A percentile compares a stretch with the other conserved stretches of the same genome.
These are phyloP conservation scores for Penicillium freii DNA, from an alignment of 2,329 filamentous ascomycete genomes.

Conservation along the genomic window DNA sequence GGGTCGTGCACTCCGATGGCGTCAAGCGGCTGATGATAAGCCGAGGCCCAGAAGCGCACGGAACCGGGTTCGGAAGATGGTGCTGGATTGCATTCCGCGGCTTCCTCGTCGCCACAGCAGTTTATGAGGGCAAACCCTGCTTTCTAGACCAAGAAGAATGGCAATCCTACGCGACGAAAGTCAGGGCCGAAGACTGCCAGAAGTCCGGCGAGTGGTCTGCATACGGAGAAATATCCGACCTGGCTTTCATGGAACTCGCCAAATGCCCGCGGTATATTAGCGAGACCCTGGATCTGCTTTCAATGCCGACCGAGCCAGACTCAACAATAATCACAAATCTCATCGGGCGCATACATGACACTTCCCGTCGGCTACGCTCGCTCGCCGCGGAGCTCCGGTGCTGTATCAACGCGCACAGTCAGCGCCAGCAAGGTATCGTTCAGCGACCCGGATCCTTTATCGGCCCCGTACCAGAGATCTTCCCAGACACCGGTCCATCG, in stretches of 20 bases:
- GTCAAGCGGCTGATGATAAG: slow-evolving; percentile 37
- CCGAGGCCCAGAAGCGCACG: slow-evolving; percentile 32
- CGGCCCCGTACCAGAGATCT: slow-evolving; percentile 25
- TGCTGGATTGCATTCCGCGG: slow-evolving; percentile 40
- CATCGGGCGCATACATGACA: slow-evolving; percentile 18
- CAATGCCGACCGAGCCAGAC: not conserved
- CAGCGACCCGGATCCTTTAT: slow-evolving; percentile 23
- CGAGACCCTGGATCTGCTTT: slow-evolving; percentile 20
- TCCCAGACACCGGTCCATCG: slow-evolving; percentile 26
- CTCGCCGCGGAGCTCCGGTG: slow-evolving; percentile 16
- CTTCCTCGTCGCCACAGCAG: slow-evolving; percentile 37
- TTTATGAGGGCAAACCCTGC: slow-evolving; percentile 34
- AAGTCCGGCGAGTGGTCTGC: slow-evolving; percentile 27
- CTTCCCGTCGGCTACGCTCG: slow-evolving; percentile 10
- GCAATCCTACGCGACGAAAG: slow-evolving; percentile 26
- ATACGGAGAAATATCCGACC: slow-evolving; percentile 24
- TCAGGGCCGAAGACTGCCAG: slow-evolving; percentile 27
- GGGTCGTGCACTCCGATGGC: slow-evolving; percentile 39
- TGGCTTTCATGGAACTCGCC: slow-evolving; percentile 28
- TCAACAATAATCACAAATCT: slow-evolving; percentile 3
- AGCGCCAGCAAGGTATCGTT: slow-evolving; percentile 26
- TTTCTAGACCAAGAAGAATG: slow-evolving; percentile 38
- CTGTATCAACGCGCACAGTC: slow-evolving; percentile 22
- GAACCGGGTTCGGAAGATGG: slow-evolving; percentile 33
- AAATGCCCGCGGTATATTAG: slow-evolving; percentile 32